Evolutionary conservation across 2,329 filamentous ascomycete species (phyloP).

Genomic region (Biscogniauxia sp.): DNA sequence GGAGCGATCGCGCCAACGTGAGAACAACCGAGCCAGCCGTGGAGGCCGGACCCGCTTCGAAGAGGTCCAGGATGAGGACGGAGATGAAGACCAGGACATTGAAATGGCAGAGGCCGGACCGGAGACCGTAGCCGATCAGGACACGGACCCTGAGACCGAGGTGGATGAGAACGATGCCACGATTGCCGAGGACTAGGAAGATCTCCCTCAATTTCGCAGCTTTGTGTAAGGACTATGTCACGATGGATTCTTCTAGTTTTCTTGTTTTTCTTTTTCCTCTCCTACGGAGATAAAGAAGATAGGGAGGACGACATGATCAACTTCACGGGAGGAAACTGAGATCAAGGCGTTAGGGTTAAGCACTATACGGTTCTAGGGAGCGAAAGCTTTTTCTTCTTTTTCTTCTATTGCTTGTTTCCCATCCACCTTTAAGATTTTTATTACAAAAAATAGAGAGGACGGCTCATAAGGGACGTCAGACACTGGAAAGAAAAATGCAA

Average conservation of each 20-base stretch:
- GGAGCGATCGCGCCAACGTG: conserved; percentile 27
- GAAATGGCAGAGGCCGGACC: conserved; percentile 24
- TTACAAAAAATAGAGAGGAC: too few relatives aligned
- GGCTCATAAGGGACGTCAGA: neutral
- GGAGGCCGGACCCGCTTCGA: conserved; percentile 27
- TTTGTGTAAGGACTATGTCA: neutral
- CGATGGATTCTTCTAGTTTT: neutral
- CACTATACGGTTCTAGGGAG: neutral
- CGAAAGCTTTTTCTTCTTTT: neutral
- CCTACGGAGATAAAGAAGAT: neutral
- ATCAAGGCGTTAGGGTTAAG: conserved; percentile 3
- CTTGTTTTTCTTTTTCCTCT: neutral
- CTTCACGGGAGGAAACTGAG: neutral
- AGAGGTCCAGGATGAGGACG: conserved; percentile 26
- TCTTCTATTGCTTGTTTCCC: neutral
- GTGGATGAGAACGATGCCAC: conserved; percentile 31
- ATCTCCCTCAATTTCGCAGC: neutral
- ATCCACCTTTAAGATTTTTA: too few relatives aligned
- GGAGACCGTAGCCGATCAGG: conserved; percentile 10
- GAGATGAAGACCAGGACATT: conserved; percentile 22
- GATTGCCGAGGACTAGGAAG: conserved; percentile 23
- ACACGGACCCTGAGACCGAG: conserved; percentile 33
- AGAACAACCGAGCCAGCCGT: conserved; percentile 10
- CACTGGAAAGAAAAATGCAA: neutral
- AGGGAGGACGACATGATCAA: neutral